Conservation (phyloP, 495 filamentous ascomycete species). For the Neurospora tetrasperma region DNA sequence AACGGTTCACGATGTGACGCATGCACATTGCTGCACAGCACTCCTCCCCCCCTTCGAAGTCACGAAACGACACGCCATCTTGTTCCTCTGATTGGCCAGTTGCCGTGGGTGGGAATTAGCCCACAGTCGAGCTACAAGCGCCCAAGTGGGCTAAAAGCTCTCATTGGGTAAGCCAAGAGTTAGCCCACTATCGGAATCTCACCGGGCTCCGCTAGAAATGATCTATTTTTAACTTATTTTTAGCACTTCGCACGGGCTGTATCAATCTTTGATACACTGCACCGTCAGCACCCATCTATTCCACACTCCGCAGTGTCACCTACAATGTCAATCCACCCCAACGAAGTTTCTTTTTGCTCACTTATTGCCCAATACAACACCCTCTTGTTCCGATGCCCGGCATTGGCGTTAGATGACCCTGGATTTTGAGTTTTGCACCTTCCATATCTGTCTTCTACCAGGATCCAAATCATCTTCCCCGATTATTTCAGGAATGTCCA, state of each 20-base stretch:
- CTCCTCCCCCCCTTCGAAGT: not conserved
- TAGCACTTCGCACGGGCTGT: constrained; percentile 8
- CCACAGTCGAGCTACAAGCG: constrained; percentile 13
- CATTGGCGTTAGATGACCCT: not conserved
- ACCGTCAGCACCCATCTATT: not conserved
- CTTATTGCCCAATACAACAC: not conserved
- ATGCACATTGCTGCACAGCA: not conserved
- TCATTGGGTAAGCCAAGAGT: constrained; percentile 17
- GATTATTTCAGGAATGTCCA: not conserved
- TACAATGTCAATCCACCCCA: not conserved
- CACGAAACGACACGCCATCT: not conserved
- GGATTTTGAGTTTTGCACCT: not conserved
- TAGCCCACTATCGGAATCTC: constrained; percentile 20
- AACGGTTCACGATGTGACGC: not conserved
- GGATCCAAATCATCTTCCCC: not conserved
- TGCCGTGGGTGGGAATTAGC: constrained; percentile 4
- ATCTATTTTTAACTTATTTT: constrained; percentile 29
- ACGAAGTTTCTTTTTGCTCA: not conserved
- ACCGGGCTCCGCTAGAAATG: constrained; percentile 4
- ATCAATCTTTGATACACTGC: not conserved
- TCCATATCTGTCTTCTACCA: not conserved
- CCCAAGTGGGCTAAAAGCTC: constrained; percentile 16
- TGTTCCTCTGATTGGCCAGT: constrained; percentile 9
- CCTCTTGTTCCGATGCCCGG: not conserved
- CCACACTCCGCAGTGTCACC: not conserved